These are phyloP conservation scores for Smallanthus sonchifolius DNA, from an alignment of 129 eudicot species.

Conservation along the genomic window DNA sequence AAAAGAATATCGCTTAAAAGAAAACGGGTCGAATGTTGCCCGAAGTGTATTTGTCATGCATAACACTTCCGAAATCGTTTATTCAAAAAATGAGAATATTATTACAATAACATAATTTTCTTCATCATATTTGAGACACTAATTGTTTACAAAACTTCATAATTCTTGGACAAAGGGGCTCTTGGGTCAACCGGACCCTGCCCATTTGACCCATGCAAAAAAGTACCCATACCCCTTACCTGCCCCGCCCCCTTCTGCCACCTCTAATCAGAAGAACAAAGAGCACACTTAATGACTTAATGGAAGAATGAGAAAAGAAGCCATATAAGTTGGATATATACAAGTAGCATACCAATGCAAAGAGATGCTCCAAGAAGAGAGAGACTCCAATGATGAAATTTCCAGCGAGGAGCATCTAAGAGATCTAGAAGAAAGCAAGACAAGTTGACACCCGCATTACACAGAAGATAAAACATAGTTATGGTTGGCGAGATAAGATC, in stretches of 20 bases:
- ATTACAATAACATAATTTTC: neutral
- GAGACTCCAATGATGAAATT: constrained; percentile 98
- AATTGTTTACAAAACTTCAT: neutral
- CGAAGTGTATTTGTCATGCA: too few species aligned
- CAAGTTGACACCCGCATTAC: constrained; percentile 94
- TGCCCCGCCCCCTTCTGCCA: too few species aligned
- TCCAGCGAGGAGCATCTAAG: constrained; percentile 98
- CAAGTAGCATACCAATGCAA: constrained; percentile 62
- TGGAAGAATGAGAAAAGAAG: constrained; percentile 4
- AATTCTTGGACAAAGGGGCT: neutral
- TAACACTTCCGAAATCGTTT: too few species aligned
- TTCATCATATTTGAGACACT: neutral
- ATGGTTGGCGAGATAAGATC: constrained; percentile 94
- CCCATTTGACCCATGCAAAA: neutral
- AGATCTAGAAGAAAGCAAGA: constrained; percentile 98
- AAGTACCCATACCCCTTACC: neutral
- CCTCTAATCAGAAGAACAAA: neutral
- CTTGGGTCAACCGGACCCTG: neutral
- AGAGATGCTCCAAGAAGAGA: constrained; percentile 94
- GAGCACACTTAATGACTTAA: neutral
- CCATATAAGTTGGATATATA: constrained; percentile 1
- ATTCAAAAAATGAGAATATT: too few species aligned
- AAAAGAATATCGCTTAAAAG: neutral
- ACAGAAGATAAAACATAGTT: constrained; percentile 94
- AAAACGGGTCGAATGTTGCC: neutral